Conservation (phyloP, 2,329 filamentous ascomycete genomes). For the Verticillium isaacii region DNA sequence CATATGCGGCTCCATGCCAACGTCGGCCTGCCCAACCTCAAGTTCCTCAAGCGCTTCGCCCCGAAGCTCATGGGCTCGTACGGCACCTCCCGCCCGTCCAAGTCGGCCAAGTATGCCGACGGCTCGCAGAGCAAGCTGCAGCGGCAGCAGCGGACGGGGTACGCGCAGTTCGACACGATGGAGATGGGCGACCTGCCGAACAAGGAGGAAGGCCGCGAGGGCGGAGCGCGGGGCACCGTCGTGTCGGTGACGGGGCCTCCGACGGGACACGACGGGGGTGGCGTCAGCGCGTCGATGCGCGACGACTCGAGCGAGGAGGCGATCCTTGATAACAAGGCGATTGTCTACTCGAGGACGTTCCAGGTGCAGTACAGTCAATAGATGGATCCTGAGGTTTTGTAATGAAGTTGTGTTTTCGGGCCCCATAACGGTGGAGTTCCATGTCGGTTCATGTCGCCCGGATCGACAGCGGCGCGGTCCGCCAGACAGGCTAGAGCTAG, state of each 20-base stretch:
- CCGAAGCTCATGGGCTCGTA: conserved; percentile 19
- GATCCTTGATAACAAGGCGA: background rate
- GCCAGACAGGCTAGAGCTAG: background rate
- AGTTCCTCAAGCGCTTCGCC: conserved; percentile 27
- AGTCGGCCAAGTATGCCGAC: background rate
- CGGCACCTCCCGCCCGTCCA: background rate
- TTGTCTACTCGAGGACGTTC: background rate
- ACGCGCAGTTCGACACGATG: background rate
- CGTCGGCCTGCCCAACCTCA: too few relatives aligned
- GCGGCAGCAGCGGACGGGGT: background rate
- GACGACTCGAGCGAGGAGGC: background rate
- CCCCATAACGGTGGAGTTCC: background rate
- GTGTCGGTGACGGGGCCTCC: background rate
- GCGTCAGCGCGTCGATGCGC: background rate
- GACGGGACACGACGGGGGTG: background rate
- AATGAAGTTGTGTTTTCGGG: background rate
- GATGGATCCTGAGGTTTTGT: background rate
- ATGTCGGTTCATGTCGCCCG: background rate
- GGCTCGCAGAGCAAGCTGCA: background rate
- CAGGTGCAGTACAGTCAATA: background rate
- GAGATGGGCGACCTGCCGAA: background rate
- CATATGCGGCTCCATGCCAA: conserved; percentile 27
- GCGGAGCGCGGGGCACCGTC: background rate
- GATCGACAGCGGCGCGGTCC: background rate
- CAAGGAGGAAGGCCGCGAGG: background rate